Evolutionary conservation across 106 monocot species (phyloP).

Genomic region (Dendrobium huoshanense): DNA sequence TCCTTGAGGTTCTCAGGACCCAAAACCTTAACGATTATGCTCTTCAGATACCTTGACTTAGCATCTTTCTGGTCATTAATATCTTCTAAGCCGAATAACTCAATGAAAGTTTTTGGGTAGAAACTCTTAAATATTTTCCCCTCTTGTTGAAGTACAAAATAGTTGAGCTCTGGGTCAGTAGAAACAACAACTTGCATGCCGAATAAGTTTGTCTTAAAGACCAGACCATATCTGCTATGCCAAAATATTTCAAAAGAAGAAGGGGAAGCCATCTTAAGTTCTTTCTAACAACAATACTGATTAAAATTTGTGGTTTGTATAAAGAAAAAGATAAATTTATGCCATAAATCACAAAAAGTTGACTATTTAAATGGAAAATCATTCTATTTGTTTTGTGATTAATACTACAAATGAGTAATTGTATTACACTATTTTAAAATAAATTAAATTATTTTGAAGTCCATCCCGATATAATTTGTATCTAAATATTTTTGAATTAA

Average conservation of each 20-base stretch:
- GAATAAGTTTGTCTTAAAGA: slow-evolving; percentile 48
- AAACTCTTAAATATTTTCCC: slow-evolving; percentile 47
- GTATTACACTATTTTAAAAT: background rate
- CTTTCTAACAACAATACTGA: too few relatives aligned
- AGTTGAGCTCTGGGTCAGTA: slow-evolving; percentile 32
- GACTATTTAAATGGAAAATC: too few relatives aligned
- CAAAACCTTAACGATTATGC: slow-evolving; percentile 30
- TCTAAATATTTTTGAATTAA: too few relatives aligned
- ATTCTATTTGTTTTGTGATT: too few relatives aligned
- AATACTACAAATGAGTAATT: background rate
- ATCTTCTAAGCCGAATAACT: slow-evolving; percentile 47
- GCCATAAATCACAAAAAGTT: background rate
- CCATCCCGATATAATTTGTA: too few relatives aligned
- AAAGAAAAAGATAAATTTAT: too few relatives aligned
- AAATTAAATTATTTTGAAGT: too few relatives aligned
- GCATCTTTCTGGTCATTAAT: slow-evolving; percentile 35
- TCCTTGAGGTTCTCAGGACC: slow-evolving; percentile 31
- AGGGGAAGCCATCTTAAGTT: too few relatives aligned
- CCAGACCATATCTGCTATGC: slow-evolving; percentile 23
- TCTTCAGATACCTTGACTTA: slow-evolving; percentile 50
- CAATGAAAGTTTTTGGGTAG: slow-evolving; percentile 44
- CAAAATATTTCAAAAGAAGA: too few relatives aligned
- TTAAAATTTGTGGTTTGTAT: too few relatives aligned
- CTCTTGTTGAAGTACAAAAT: slow-evolving; percentile 38
- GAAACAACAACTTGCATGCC: slow-evolving; percentile 38